Conservation (phyloP, 148 eudicot species). For the Silene conica region DNA sequence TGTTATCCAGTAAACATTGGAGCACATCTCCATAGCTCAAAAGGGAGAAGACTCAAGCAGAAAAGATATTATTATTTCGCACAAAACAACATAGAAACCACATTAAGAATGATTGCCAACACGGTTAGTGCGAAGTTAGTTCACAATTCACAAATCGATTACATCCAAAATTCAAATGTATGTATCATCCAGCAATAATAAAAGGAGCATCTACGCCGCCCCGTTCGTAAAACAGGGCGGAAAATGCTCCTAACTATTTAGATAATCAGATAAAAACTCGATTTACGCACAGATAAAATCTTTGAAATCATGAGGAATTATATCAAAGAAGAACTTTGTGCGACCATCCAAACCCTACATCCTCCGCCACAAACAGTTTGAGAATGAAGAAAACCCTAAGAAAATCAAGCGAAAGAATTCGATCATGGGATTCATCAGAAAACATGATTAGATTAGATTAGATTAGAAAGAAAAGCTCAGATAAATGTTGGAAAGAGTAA, state of each 20-base stretch:
- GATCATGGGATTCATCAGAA: neutral
- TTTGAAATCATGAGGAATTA: constrained; percentile 27
- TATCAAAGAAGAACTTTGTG: constrained; percentile 44
- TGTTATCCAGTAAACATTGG: constrained; percentile 17
- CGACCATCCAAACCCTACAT: neutral
- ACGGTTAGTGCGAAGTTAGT: constrained; percentile 15
- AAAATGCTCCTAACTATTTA: neutral
- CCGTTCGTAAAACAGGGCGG: neutral
- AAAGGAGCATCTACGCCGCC: constrained; percentile 3
- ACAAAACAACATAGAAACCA: constrained; percentile 21
- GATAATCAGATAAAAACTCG: constrained; percentile 13
- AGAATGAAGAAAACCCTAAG: neutral
- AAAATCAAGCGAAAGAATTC: neutral
- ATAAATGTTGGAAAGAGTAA: constrained; percentile 12
- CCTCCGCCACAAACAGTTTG: too few species aligned
- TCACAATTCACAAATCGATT: neutral
- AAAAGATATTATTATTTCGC: constrained; percentile 8
- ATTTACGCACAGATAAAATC: constrained; percentile 47
- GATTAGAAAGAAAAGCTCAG: neutral
- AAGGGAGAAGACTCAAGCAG: constrained; percentile 17
- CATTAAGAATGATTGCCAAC: constrained; percentile 18
- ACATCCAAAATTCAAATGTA: neutral
- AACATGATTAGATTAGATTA: too few species aligned
- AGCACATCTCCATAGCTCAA: neutral
- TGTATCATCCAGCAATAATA: constrained; percentile 19